Evolutionary conservation across 2,329 filamentous ascomycete species (phyloP).

Genomic region (Diaporthe vaccinii): DNA sequence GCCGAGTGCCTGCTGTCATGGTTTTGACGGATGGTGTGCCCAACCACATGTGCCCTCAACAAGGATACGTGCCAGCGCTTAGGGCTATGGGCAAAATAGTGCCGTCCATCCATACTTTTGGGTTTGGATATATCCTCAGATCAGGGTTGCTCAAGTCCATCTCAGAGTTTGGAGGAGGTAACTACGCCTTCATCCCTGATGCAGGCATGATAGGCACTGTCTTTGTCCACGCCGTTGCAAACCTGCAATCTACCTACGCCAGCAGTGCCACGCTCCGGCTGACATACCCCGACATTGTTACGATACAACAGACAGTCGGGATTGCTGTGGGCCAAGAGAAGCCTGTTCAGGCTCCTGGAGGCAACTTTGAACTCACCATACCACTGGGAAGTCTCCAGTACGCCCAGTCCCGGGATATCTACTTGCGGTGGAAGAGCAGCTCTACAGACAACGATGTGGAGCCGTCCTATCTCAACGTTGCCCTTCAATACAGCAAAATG

Average conservation of each 20-base stretch:
- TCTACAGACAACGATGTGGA: slow-evolving; percentile 33
- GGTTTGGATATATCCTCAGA: slow-evolving; percentile 63
- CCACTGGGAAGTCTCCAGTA: slow-evolving; percentile 68
- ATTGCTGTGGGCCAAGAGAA: slow-evolving; percentile 51
- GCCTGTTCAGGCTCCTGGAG: slow-evolving; percentile 31
- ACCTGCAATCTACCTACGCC: slow-evolving; percentile 71
- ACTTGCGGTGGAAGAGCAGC: slow-evolving; percentile 54
- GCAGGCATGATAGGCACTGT: slow-evolving; percentile 74
- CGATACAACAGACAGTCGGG: slow-evolving; percentile 57
- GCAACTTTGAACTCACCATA: slow-evolving; percentile 52
- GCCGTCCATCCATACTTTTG: slow-evolving; percentile 66
- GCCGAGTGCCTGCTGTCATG: slow-evolving; percentile 64
- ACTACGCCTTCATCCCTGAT: slow-evolving; percentile 73
- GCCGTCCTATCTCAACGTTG: slow-evolving; percentile 49
- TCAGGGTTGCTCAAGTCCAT: slow-evolving; percentile 72
- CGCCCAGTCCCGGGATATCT: slow-evolving; percentile 71
- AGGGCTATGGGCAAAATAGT: slow-evolving; percentile 55
- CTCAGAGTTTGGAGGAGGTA: slow-evolving; percentile 68
- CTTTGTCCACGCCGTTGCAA: slow-evolving; percentile 73
- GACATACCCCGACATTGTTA: slow-evolving; percentile 52
- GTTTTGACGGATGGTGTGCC: slow-evolving; percentile 69
- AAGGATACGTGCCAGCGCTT: slow-evolving; percentile 69
- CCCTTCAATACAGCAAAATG: slow-evolving; percentile 53
- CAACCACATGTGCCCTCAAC: slow-evolving; percentile 65
- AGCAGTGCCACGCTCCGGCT: slow-evolving; percentile 60